Evolutionary conservation across 495 filamentous ascomycete species (phyloP).

Genomic region (Trichoderma virens): DNA sequence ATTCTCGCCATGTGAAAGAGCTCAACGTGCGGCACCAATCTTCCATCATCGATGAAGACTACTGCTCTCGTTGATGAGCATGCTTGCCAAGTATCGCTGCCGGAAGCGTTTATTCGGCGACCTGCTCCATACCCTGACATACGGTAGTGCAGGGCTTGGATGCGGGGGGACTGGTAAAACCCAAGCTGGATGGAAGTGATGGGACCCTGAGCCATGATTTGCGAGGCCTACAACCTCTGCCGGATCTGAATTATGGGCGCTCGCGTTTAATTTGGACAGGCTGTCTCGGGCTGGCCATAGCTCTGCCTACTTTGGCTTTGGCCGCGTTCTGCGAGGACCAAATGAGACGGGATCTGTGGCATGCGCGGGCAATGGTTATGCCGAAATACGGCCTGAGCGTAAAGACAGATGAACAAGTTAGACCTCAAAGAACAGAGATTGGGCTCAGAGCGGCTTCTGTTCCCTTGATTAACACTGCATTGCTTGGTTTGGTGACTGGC

Average conservation of each 20-base stretch:
- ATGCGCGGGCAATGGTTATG: slow-evolving; percentile 6
- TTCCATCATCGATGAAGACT: background rate
- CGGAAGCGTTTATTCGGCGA: background rate
- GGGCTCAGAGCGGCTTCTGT: background rate
- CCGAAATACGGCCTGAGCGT: slow-evolving; percentile 1
- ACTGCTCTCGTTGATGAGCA: background rate
- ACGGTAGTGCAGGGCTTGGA: background rate
- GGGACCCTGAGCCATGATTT: background rate
- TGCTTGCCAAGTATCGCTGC: background rate
- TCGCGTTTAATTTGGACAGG: background rate
- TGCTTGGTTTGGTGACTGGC: background rate
- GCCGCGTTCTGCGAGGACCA: background rate
- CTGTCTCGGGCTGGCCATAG: background rate
- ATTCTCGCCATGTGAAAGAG: background rate
- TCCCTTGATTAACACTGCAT: background rate
- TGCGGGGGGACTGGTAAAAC: background rate
- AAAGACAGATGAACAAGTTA: slow-evolving; percentile 1
- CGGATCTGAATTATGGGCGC: background rate
- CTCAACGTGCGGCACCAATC: background rate
- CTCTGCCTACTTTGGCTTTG: background rate
- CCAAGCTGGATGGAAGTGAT: background rate
- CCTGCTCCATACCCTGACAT: background rate
- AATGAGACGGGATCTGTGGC: background rate
- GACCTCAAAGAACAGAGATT: background rate
- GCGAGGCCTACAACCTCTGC: background rate